Percentiles rank a stretch among this genome's conserved stretches.
Evolutionary conservation across 768 basidiomycete genomes (phyloP).

Genomic region (Amanita pallidorosea): DNA sequence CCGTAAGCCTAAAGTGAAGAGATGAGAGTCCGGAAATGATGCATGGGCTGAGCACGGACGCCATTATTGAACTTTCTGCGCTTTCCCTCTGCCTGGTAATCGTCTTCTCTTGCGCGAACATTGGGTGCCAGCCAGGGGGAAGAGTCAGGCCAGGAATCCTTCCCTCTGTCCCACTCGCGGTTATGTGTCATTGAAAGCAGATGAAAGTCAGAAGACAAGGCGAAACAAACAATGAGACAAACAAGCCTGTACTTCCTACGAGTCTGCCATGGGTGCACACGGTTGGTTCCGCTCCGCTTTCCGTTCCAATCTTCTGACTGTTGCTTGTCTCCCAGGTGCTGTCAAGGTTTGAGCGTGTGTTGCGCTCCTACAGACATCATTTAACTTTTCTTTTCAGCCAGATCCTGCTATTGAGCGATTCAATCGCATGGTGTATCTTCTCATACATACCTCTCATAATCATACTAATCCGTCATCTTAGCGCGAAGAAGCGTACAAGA

Average conservation of each 20-base stretch:
- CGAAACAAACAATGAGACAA: slow-evolving; percentile 20
- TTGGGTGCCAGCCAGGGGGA: slow-evolving; percentile 30
- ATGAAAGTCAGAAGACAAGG: slow-evolving; percentile 20
- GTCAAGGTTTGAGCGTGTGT: slow-evolving; percentile 34
- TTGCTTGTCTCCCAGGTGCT: slow-evolving; percentile 27
- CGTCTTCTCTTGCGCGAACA: slow-evolving; percentile 54
- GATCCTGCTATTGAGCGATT: slow-evolving; percentile 55
- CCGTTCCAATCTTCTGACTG: slow-evolving; percentile 4
- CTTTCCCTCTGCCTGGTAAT: slow-evolving; percentile 60
- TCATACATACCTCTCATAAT: neutral
- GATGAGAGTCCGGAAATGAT: neutral
- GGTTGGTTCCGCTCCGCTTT: slow-evolving; percentile 25
- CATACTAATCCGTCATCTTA: slow-evolving; percentile 17
- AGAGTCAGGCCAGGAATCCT: slow-evolving; percentile 45
- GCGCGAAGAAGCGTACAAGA: slow-evolving; percentile 79
- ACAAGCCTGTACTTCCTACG: slow-evolving; percentile 22
- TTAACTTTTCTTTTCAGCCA: slow-evolving; percentile 15
- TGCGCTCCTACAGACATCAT: neutral
- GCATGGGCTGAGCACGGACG: slow-evolving; percentile 29
- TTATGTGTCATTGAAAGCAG: slow-evolving; percentile 54
- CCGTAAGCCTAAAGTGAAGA: slow-evolving; percentile 28
- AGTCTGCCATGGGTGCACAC: slow-evolving; percentile 36
- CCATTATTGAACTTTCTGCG: slow-evolving; percentile 73
- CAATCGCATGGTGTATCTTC: slow-evolving; percentile 32
- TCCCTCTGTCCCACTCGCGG: slow-evolving; percentile 83